These are phyloP conservation scores for Tulasnella sp. DNA, from an alignment of 768 basidiomycete species.

Conservation along the genomic window DNA sequence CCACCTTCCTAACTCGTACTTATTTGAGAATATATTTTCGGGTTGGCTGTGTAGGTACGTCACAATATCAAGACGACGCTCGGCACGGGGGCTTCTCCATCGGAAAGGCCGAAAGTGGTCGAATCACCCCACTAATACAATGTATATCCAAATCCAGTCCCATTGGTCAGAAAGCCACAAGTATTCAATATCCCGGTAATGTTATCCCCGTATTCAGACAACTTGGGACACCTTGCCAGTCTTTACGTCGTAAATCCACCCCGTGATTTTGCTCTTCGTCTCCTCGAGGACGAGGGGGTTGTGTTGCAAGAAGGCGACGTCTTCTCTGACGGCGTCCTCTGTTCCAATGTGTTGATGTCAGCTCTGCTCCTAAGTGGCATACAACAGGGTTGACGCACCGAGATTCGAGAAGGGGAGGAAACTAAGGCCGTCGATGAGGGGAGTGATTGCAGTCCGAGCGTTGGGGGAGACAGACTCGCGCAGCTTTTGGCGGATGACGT, in stretches of 20 bases:
- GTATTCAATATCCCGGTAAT: not conserved
- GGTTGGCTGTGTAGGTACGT: too few species aligned
- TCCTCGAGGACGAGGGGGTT: slow-evolving; percentile 44
- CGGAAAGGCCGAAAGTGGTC: too few species aligned
- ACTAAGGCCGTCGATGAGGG: slow-evolving; percentile 36
- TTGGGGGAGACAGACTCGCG: slow-evolving; percentile 34
- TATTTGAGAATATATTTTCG: too few species aligned
- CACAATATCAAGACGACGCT: too few species aligned
- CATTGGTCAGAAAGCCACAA: too few species aligned
- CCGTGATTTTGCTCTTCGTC: slow-evolving; percentile 36
- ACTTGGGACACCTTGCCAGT: slow-evolving; percentile 39
- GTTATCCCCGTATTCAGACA: slow-evolving; percentile 3
- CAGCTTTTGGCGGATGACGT: slow-evolving; percentile 37
- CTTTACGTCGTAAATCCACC: slow-evolving; percentile 56
- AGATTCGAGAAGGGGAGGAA: slow-evolving; percentile 41
- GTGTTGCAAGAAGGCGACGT: slow-evolving; percentile 45
- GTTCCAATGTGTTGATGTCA: slow-evolving; percentile 22
- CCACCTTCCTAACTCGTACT: too few species aligned
- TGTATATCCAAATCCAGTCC: too few species aligned
- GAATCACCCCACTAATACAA: too few species aligned
- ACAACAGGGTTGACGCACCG: slow-evolving; percentile 14
- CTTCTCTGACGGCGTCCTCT: slow-evolving; percentile 43
- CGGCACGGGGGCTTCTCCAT: too few species aligned
- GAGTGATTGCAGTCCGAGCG: slow-evolving; percentile 18
- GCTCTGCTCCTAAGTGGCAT: not conserved